A percentile compares a stretch with the other conserved stretches of the same genome.
Evolutionary conservation across 2,329 filamentous ascomycete genomes (phyloP).

Genomic region (Elsinoe arachidis): DNA sequence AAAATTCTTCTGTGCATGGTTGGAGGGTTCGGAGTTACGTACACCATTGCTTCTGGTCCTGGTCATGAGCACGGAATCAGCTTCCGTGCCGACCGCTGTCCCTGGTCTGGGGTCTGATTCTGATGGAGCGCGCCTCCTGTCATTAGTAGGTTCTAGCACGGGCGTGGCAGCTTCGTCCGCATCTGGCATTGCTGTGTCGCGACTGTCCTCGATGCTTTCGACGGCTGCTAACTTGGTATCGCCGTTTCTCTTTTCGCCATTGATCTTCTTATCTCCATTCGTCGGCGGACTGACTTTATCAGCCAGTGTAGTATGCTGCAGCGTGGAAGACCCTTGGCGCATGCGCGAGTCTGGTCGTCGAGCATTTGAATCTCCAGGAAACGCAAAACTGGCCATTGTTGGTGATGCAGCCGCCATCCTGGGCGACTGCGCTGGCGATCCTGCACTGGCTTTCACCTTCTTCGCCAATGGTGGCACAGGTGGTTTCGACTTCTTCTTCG

Average conservation of each 20-base stretch:
- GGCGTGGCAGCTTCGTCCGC: constrained; percentile 15
- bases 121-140: constrained; percentile 11
- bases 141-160: constrained; percentile 17
- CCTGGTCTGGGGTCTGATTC: constrained; percentile 5
- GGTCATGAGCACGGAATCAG: background rate
- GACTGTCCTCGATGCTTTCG: constrained; percentile 3
- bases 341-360: constrained; percentile 9
- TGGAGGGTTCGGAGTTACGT: background rate
- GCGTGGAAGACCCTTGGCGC: constrained; percentile 9
- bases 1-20: background rate
- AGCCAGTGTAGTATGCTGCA: constrained; percentile 10
- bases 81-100: background rate
- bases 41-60: constrained; percentile 10
- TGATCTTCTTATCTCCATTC: constrained; percentile 4
- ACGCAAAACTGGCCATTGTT: constrained; percentile 8
- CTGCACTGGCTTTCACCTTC: constrained; percentile 21
- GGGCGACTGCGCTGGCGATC: constrained; percentile 15
- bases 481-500: constrained; percentile 61
- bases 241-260: constrained; percentile 1
- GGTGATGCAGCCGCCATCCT: constrained; percentile 5
- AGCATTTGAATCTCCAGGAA: background rate
- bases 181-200: background rate
- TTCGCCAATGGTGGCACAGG: constrained; percentile 36
- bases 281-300: background rate
- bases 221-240: background rate